Base-by-base conservation (phyloP, 2,329 filamentous ascomycete genomes). In the Colletotrichum brevisporum region DNA sequence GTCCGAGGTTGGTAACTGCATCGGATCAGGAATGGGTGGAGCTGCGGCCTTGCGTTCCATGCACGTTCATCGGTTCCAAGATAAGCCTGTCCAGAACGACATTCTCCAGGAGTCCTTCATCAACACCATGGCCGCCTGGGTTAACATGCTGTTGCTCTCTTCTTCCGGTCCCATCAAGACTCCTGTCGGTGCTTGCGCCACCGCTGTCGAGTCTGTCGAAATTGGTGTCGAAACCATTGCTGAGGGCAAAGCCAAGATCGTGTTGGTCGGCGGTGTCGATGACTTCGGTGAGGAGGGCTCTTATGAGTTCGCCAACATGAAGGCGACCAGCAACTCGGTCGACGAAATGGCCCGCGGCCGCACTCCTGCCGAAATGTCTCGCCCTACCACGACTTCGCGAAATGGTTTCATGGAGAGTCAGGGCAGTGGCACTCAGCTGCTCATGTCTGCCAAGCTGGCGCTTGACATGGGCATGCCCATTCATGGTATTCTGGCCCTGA, bases 221-320 rank as follows among this genome's bases (percentile, higher is more conserved):
- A 97, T 97, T 78, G 96, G 96, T 76, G 98, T 97, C 78, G 96
- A 99, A 84, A 98, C 95, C 27, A 99, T 99, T 78, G 91, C 98
- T 76, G 95, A 98, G 82, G 96, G 96, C 83, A 99, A 99, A 88
- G 96, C 97, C 69, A 93, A 95, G 60, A 90, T 99, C 77, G 98
- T 95, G 88, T 92, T 99, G 73, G 97, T 99, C 69, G 96, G 96
- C 89, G 96, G 96, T 74, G 98, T 99, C 78, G 96, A 99, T 84
- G 97, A 99, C 83, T 98, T 99, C 86, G 94, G 97, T 77, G 96
- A 99, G 84, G 96, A 99, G 84, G 97, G 96, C 60, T 99, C 96
- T 1, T 99, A 98, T 78, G 96, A 99, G 82, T 99, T 99, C 80
- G 96, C 96, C 86, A 99, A 99, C 87, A 99, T 99, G 96, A 97